Base-by-base conservation (phyloP, 139 green algal genomes). In the Penium margaritaceum region DNA sequence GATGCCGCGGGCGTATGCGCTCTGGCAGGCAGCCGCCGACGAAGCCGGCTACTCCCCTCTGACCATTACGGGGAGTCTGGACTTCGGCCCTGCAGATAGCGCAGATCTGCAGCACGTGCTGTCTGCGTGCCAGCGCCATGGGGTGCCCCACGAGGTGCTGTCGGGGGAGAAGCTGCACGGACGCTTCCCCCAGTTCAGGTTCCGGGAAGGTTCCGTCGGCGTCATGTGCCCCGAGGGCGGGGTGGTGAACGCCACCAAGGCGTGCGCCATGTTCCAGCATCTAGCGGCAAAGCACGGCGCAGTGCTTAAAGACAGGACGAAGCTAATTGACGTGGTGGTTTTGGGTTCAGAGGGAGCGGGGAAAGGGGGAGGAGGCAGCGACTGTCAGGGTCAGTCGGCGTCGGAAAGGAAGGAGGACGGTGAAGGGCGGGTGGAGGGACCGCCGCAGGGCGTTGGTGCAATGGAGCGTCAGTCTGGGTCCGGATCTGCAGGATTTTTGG, bases 241-340 rank as follows among this genome's bases (percentile, higher is more conserved):
- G 17, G 47, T 78, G 37, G 15, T 78, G 41, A 30, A 75, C 38
- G 71, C 71, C 27, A 78, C 71, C 1, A 75, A 76, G 24, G 64
- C 71, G 0, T 35, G 33, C 27, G 60, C 71, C 34, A 78, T 78
- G 71, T 78, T 78, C 33, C 71, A 78, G 17, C 63, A 75, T 12
- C 61, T 78, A 17, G 71, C 71, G 7, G n/a, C 9, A 19, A 78
- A 47, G 43, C 63, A 78, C 27, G 71, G 71, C 15, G 64, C 64
- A 12, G n/a, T 35, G 19, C 64, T 78, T 17, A n/a, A 6, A 33
- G 71, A 78, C 47, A 57, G 43, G 38, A 43, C 29, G 17, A 35
- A 34, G n/a, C 65, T 78, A 15, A 66, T 29, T 39, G 58, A 19
- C n/a, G 21, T 66, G n/a, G n/a, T n/a, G n/a, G n/a, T n/a, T n/a